A percentile compares a stretch with the other conserved stretches of the same genome.
Evolutionary conservation across 2,329 filamentous ascomycete genomes (phyloP).

Genomic region (Diaporthe sp.): DNA sequence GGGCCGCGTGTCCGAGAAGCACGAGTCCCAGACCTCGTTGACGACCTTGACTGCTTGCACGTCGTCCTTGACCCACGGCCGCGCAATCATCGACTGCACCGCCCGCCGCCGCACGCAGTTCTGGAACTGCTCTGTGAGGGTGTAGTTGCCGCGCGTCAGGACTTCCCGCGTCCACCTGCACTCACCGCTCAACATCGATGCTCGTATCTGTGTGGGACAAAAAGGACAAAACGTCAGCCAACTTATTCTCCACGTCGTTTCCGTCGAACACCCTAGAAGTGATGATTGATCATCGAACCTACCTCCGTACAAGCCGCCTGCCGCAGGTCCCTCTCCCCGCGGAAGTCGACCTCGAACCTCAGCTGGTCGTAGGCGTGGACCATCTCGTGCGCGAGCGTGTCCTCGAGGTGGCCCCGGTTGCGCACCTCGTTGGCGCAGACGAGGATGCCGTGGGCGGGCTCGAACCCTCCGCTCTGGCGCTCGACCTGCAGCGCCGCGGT

Average conservation of each 20-base stretch:
- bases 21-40: slow-evolving; percentile 99
- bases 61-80: slow-evolving; percentile 87
- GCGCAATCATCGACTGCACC: slow-evolving; percentile 81
- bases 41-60: slow-evolving; percentile 89
- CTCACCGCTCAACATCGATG: slow-evolving; percentile 92
- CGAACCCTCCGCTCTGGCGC: slow-evolving; percentile 83
- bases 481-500: slow-evolving; percentile 73
- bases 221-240: slow-evolving; percentile 35
- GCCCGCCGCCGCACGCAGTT: slow-evolving; percentile 89
- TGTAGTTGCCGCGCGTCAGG: slow-evolving; percentile 87
- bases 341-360: slow-evolving; percentile 89
- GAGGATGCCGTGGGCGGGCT: slow-evolving; percentile 87
- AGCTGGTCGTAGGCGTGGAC: slow-evolving; percentile 96
- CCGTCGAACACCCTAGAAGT: neutral
- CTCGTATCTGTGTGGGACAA: slow-evolving; percentile 77
- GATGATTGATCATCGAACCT: slow-evolving; percentile 47
- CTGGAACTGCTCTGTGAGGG: slow-evolving; percentile 92
- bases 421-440: slow-evolving; percentile 93
- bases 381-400: slow-evolving; percentile 97
- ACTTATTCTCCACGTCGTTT: too few species aligned
- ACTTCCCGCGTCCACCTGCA: slow-evolving; percentile 92
- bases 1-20: slow-evolving; percentile 92
- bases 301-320: slow-evolving; percentile 97
- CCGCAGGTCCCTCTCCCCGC: slow-evolving; percentile 78
- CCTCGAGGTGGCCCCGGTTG: slow-evolving; percentile 86